A percentile compares a stretch with the other conserved stretches of the same genome.
phyloP scores from a whole-genome alignment of 108 stramenopile genomes.

The Chaetoceros muelleri region DNA sequence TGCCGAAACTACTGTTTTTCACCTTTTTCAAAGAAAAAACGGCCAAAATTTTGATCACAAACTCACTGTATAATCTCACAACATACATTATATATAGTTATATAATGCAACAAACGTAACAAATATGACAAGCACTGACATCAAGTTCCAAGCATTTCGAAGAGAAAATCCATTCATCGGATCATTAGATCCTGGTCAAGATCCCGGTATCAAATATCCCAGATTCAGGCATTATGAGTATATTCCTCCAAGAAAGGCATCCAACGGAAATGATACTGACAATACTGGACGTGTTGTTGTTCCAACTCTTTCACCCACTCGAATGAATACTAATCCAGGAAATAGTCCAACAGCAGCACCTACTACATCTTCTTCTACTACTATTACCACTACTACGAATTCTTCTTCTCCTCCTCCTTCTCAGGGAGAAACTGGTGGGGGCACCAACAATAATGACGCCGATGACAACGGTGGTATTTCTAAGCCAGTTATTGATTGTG shows the following conservation, averaged over 20 bases:
- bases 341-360: neutral
- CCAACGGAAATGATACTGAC: too few relatives aligned
- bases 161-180: too few relatives aligned
- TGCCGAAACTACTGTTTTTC: too few relatives aligned
- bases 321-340: neutral
- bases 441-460: neutral
- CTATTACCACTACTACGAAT: too few relatives aligned
- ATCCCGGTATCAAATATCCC: neutral
- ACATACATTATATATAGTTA: too few relatives aligned
- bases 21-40: too few relatives aligned
- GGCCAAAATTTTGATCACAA: too few relatives aligned
- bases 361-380: neutral
- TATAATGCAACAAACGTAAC: too few relatives aligned
- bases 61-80: too few relatives aligned
- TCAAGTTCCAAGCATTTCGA: too few relatives aligned
- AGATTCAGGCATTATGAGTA: conserved; percentile 1
- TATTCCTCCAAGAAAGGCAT: neutral
- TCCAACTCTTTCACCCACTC: neutral
- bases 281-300: neutral
- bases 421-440: neutral
- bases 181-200: too few relatives aligned
- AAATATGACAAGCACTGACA: too few relatives aligned
- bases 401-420: neutral
- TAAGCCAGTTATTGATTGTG: neutral
- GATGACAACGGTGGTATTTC: neutral